phyloP scores from a whole-genome alignment of 2,329 filamentous ascomycete species.

The Corynespora cassiicola region DNA sequence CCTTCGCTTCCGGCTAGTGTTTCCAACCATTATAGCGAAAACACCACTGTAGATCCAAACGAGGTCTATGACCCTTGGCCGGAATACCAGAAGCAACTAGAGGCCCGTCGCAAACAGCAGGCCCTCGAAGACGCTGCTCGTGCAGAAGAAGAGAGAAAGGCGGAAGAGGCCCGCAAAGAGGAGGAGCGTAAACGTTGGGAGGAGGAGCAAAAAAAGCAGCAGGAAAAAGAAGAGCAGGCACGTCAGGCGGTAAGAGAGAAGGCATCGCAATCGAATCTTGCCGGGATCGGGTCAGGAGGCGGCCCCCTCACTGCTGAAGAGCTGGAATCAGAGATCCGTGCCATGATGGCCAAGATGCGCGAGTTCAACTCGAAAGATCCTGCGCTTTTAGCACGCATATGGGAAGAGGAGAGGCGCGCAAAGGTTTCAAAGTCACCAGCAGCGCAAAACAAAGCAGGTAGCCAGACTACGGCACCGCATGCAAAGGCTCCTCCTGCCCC shows the following conservation, averaged over 20 bases:
- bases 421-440: constrained; percentile 39
- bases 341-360: constrained; percentile 65
- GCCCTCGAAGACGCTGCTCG: constrained; percentile 39
- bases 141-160: constrained; percentile 41
- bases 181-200: constrained; percentile 32
- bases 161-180: constrained; percentile 31
- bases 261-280: constrained; percentile 24
- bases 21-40: constrained; percentile 27
- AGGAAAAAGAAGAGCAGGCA: constrained; percentile 27
- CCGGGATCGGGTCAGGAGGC: constrained; percentile 8
- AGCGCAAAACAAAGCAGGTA: constrained; percentile 26
- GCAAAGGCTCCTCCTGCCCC: constrained; percentile 16
- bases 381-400: constrained; percentile 60
- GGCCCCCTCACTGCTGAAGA: constrained; percentile 33
- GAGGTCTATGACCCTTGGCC: constrained; percentile 62
- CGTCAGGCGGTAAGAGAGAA: constrained; percentile 13
- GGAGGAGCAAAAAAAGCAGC: constrained; percentile 27
- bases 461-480: constrained; percentile 20
- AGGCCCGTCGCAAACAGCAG: constrained; percentile 39
- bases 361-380: constrained; percentile 64
- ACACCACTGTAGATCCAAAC: constrained; percentile 59
- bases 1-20: constrained; percentile 22
- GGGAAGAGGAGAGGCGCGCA: constrained; percentile 59
- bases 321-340: constrained; percentile 59
- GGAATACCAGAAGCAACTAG: constrained; percentile 53